These are phyloP conservation scores for Bathelium albidoporum DNA, from an alignment of 495 filamentous ascomycete species.

Conservation along the genomic window DNA sequence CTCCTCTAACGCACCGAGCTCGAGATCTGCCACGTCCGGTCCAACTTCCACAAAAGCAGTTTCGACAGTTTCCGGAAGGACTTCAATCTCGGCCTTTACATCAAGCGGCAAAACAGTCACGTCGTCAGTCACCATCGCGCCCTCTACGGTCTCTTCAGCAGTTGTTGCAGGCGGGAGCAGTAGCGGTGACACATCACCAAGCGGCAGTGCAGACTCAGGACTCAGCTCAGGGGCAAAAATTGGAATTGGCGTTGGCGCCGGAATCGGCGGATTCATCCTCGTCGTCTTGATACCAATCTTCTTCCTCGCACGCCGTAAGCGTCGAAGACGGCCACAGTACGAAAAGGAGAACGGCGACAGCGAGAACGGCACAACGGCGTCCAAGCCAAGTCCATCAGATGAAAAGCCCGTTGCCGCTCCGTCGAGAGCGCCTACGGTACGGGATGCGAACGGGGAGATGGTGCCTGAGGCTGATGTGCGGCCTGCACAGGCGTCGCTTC, in stretches of 20 bases:
- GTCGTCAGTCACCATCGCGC: constrained; percentile 1
- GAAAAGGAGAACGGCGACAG: constrained; percentile 1
- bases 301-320: constrained; percentile 1
- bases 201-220: background rate
- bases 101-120: constrained; percentile 3
- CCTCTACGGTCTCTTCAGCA: constrained; percentile 6
- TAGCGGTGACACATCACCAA: background rate
- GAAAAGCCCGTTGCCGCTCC: background rate
- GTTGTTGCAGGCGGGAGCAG: background rate
- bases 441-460: constrained; percentile 1
- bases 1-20: constrained; percentile 2
- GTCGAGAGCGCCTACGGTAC: constrained; percentile 2
- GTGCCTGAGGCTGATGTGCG: background rate
- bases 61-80: constrained; percentile 1
- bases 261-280: constrained; percentile 1
- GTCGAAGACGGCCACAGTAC: background rate
- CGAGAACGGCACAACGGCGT: constrained; percentile 2
- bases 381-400: constrained; percentile 1
- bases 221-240: constrained; percentile 2
- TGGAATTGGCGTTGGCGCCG: constrained; percentile 1
- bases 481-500: background rate
- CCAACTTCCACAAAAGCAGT: constrained; percentile 4
- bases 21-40: background rate
- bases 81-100: constrained; percentile 3
- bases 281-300: background rate